Conservation (phyloP, 129 eudicot genomes). For the Tagetes patula region DNA sequence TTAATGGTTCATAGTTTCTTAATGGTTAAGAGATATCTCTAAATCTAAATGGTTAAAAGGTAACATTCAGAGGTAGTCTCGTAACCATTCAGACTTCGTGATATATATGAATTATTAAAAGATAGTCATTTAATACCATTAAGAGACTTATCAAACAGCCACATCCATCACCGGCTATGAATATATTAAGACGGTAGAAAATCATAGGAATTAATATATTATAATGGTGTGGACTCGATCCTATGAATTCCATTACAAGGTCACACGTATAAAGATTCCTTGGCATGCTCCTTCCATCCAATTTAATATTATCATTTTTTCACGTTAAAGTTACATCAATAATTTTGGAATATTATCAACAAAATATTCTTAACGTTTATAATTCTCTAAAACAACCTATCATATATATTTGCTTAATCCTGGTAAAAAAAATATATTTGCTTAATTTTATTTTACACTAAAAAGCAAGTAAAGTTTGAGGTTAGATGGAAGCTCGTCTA, state of each 20-base stretch:
- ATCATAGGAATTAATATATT: slow-evolving; percentile 1
- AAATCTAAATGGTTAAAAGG: no score
- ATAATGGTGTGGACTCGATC: slow-evolving; percentile 21
- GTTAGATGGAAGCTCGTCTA: neutral
- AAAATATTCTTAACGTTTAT: neutral
- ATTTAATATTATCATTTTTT: neutral
- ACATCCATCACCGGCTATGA: no score
- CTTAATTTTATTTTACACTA: no score
- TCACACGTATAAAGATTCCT: slow-evolving; percentile 36
- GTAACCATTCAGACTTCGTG: no score
- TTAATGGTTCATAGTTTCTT: no score
- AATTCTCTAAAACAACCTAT: neutral
- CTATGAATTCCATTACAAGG: slow-evolving; percentile 35
- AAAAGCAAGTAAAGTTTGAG: no score
- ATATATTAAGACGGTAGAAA: neutral
- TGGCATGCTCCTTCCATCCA: slow-evolving; percentile 24
- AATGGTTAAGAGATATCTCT: no score
- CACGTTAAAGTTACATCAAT: neutral
- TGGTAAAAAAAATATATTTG: neutral
- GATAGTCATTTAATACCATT: no score
- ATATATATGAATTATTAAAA: no score
- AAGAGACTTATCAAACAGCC: no score
- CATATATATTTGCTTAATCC: neutral
- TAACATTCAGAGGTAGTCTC: no score
- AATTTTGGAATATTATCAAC: slow-evolving; percentile 1